Percentiles rank a stretch among this genome's conserved stretches.
These are phyloP conservation scores for Magnolia changhungtana DNA, from an alignment of 164 flowering plant species.

Conservation along the genomic window DNA sequence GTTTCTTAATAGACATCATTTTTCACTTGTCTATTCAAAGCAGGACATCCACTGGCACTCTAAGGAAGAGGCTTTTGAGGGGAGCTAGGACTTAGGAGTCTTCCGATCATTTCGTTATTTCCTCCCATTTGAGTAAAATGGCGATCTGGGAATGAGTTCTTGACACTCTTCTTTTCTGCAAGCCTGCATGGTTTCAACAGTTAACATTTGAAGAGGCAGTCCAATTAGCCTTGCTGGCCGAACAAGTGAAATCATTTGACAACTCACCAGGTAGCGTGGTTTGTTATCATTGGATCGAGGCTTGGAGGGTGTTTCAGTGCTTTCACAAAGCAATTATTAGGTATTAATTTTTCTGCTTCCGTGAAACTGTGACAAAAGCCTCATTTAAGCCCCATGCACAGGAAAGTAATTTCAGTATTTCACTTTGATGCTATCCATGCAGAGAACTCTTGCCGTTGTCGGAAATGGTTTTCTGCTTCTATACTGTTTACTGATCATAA, in stretches of 20 bases:
- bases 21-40: background rate
- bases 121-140: background rate
- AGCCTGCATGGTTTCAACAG: background rate
- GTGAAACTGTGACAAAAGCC: background rate
- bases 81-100: conserved; percentile 4
- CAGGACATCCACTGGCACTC: conserved; percentile 8
- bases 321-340: background rate
- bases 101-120: background rate
- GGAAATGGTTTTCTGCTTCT: background rate
- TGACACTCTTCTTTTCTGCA: background rate
- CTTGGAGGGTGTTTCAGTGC: background rate
- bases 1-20: background rate
- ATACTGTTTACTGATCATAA: background rate
- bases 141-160: background rate
- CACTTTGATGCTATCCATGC: background rate
- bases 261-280: background rate
- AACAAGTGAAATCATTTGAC: background rate
- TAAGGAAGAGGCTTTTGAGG: conserved; percentile 3
- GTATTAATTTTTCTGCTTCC: background rate
- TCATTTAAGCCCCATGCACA: background rate
- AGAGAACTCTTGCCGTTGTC: background rate
- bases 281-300: background rate
- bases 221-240: background rate
- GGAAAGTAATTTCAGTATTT: background rate
- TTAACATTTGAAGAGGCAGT: background rate